Percentiles rank a stretch among this genome's conserved stretches.
phyloP scores from a whole-genome alignment of 345 rosid species.

The Syzygium aqueum region DNA sequence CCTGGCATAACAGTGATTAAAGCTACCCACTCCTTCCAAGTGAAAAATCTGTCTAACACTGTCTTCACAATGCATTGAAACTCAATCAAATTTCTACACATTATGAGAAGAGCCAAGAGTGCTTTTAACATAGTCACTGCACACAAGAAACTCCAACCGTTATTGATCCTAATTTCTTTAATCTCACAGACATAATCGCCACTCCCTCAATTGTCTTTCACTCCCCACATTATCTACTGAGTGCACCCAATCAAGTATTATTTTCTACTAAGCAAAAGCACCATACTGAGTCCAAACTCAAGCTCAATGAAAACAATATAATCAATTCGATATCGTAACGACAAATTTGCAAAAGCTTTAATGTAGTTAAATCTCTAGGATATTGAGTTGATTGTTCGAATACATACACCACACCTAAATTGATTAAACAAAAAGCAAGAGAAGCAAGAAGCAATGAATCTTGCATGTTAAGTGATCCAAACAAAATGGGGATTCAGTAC shows the following conservation, averaged over 20 bases:
- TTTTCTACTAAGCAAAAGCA: not conserved
- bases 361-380: not conserved
- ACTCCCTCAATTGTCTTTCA: not conserved
- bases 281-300: not conserved
- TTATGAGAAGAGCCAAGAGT: not conserved
- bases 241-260: not conserved
- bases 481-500: not conserved
- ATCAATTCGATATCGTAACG: not conserved
- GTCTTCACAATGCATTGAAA: conserved; percentile 23
- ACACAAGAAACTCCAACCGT: not conserved
- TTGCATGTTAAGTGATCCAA: not conserved
- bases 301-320: not conserved
- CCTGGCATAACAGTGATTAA: not conserved
- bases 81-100: not conserved
- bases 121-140: not conserved
- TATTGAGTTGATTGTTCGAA: not conserved
- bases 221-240: not conserved
- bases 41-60: conserved; percentile 31
- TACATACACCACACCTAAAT: not conserved
- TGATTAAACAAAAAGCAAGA: not conserved
- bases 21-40: not conserved
- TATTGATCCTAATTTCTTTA: not conserved
- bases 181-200: not conserved
- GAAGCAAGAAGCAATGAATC: not conserved
- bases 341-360: not conserved